These are phyloP conservation scores for Xylaria sp. DNA, from an alignment of 2,329 filamentous ascomycete species.

Conservation along the genomic window DNA sequence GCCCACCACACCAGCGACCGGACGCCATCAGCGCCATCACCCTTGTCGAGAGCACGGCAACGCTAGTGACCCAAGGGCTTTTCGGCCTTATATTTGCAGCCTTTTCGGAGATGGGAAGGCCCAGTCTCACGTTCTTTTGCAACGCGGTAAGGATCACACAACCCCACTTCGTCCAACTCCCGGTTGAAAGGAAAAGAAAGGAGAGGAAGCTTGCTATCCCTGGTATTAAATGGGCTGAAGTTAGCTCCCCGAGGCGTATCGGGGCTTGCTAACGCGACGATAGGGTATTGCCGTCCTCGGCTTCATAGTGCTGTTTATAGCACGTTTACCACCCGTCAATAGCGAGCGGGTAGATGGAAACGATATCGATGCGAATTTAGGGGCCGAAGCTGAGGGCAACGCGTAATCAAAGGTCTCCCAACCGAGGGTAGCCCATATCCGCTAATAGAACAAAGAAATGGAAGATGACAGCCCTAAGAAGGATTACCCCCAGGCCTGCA, in stretches of 20 bases:
- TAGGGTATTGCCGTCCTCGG: constrained; percentile 66
- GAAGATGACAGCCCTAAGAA: too few relatives aligned
- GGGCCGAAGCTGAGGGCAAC: background rate
- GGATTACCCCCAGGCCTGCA: too few relatives aligned
- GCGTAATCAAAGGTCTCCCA: background rate
- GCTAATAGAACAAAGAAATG: too few relatives aligned
- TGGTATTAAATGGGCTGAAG: too few relatives aligned
- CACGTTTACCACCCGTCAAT: constrained; percentile 58
- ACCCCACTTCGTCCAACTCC: background rate
- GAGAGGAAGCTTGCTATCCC: background rate
- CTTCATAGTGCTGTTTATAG: constrained; percentile 57
- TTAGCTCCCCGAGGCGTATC: background rate
- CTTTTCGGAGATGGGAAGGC: constrained; percentile 68
- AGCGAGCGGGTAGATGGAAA: constrained; percentile 56
- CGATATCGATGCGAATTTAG: constrained; percentile 5
- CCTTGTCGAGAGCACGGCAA: constrained; percentile 75
- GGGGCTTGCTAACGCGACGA: constrained; percentile 31
- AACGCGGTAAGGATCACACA: constrained; percentile 65
- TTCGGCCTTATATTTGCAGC: constrained; percentile 76
- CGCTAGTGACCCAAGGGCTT: constrained; percentile 70
- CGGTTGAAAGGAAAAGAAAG: background rate
- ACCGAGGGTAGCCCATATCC: too few relatives aligned
- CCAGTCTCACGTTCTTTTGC: constrained; percentile 72
- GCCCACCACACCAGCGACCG: constrained; percentile 67
- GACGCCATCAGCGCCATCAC: constrained; percentile 77